These are phyloP conservation scores for Phtheirospermum japonicum DNA, from an alignment of 257 asterid species.

Conservation along the genomic window DNA sequence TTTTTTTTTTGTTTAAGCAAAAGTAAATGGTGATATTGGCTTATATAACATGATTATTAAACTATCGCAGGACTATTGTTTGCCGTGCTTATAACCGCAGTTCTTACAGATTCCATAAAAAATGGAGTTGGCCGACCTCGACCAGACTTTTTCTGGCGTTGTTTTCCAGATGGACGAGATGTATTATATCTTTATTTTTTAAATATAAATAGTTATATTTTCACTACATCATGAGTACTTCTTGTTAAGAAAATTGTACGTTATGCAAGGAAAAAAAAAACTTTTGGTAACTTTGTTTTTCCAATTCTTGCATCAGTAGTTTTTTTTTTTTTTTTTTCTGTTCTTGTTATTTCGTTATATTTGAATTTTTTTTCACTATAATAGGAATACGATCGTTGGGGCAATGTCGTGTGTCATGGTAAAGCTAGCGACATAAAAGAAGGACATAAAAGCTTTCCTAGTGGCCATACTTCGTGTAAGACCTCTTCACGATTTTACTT, in stretches of 20 bases:
- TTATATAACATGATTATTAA: slow-evolving; percentile 19
- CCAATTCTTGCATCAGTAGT: too few species aligned
- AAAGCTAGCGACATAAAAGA: slow-evolving; percentile 59
- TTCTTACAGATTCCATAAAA: slow-evolving; percentile 76
- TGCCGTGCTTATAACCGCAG: slow-evolving; percentile 70
- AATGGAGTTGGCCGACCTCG: slow-evolving; percentile 89
- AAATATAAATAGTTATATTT: neutral
- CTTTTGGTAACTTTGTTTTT: too few species aligned
- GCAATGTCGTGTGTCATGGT: slow-evolving; percentile 74
- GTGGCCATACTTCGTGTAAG: slow-evolving; percentile 81
- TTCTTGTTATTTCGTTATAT: too few species aligned
- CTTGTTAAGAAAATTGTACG: too few species aligned
- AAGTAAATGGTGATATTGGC: slow-evolving; percentile 1
- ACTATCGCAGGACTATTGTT: slow-evolving; percentile 60
- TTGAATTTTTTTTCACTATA: slow-evolving; percentile 14
- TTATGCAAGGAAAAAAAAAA: too few species aligned
- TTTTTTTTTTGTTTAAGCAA: neutral
- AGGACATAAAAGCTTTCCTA: slow-evolving; percentile 96
- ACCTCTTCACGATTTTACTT: neutral
- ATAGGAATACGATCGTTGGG: slow-evolving; percentile 59
- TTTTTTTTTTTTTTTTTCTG: too few species aligned
- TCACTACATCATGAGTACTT: too few species aligned
- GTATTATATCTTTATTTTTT: slow-evolving; percentile 34
- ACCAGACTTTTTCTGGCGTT: slow-evolving; percentile 87
- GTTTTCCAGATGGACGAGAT: slow-evolving; percentile 80